phyloP scores from a whole-genome alignment of 495 filamentous ascomycete genomes.

The Rhypophila decipiens region DNA sequence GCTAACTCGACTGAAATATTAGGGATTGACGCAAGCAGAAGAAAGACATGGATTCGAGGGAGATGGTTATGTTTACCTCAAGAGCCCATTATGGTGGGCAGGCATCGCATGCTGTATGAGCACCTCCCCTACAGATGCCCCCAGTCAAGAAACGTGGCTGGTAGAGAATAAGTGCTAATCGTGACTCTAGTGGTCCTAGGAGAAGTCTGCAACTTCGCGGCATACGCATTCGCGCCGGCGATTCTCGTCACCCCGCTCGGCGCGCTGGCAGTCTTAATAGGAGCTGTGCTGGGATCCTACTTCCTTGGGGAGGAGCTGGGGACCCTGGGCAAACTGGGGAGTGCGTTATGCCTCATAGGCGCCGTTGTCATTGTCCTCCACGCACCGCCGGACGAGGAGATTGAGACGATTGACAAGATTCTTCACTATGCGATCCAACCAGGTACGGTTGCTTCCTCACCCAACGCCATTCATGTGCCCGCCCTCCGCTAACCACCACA shows the following conservation, averaged over 20 bases:
- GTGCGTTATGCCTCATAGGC: conserved; percentile 91
- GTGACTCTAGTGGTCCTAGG: conserved; percentile 61
- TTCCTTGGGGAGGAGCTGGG: conserved; percentile 87
- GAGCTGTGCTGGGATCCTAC: conserved; percentile 89
- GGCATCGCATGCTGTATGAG: conserved; percentile 79
- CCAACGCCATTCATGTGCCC: background rate
- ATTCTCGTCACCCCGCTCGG: conserved; percentile 95
- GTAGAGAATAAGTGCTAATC: conserved; percentile 14
- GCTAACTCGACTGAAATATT: conserved; percentile 19
- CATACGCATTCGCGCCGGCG: conserved; percentile 95
- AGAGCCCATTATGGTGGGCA: conserved; percentile 90
- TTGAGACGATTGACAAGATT: conserved; percentile 81
- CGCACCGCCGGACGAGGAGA: conserved; percentile 87
- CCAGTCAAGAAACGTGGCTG: too few species aligned
- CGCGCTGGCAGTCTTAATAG: conserved; percentile 88
- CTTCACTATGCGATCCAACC: conserved; percentile 80
- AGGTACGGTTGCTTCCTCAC: conserved; percentile 47
- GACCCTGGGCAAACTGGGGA: conserved; percentile 84
- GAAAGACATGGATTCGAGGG: conserved; percentile 93
- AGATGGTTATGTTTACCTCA: conserved; percentile 89
- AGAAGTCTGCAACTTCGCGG: conserved; percentile 92
- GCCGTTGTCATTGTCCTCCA: conserved; percentile 97
- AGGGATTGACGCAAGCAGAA: conserved; percentile 87
- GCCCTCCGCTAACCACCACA: conserved; percentile 20
- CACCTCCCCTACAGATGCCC: too few species aligned